Conservation (phyloP, 805 yeast species). For the Suhomyces xylopsoci region DNA sequence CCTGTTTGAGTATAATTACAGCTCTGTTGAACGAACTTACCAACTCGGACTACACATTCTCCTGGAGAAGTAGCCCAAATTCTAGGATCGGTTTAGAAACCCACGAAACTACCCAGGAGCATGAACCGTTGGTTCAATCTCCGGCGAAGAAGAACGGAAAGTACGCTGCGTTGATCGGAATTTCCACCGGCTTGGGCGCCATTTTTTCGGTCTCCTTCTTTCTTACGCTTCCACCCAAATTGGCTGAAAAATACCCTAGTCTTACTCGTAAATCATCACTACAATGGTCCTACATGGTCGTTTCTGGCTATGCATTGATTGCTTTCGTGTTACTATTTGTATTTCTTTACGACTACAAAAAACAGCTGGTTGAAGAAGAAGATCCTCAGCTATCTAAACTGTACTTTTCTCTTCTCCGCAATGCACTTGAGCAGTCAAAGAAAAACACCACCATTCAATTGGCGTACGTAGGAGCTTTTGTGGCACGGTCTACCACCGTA, state of each 20-base stretch:
- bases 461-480: slow-evolving; percentile 60
- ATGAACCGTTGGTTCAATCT: not conserved
- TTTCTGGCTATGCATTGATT: slow-evolving; percentile 42
- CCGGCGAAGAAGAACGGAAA: slow-evolving; percentile 39
- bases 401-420: not conserved
- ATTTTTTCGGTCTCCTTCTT: slow-evolving; percentile 55
- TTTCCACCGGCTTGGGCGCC: slow-evolving; percentile 65
- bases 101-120: not conserved
- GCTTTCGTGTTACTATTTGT: slow-evolving; percentile 38
- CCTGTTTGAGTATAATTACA: slow-evolving; percentile 55
- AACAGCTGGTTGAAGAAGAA: slow-evolving; percentile 10
- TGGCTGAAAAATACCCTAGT: slow-evolving; percentile 40
- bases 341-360: slow-evolving; percentile 44
- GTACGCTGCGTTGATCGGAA: slow-evolving; percentile 59
- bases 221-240: slow-evolving; percentile 54
- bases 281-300: slow-evolving; percentile 46
- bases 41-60: slow-evolving; percentile 37
- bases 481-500: slow-evolving; percentile 63
- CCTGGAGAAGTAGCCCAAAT: not conserved
- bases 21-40: slow-evolving; percentile 56
- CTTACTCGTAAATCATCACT: slow-evolving; percentile 39
- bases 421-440: not conserved
- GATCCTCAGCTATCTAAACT: not conserved
- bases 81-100: no score
- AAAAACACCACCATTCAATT: slow-evolving; percentile 16